A percentile compares a stretch with the other conserved stretches of the same genome.
phyloP scores from a whole-genome alignment of 2,329 filamentous ascomycete species.

The Pseudocercospora cruenta region DNA sequence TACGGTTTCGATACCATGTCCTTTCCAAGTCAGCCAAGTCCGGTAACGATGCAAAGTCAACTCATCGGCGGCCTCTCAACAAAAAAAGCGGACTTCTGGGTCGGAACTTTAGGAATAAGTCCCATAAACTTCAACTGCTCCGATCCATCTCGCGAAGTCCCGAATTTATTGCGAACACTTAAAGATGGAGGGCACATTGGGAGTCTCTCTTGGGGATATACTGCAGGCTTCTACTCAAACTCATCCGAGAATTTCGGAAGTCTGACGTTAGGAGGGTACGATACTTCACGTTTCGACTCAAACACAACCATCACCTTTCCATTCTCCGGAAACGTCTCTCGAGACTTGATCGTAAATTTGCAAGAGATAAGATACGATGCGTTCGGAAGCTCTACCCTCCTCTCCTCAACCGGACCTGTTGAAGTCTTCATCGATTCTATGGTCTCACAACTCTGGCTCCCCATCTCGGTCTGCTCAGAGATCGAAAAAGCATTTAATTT shows the following conservation, averaged over 20 bases:
- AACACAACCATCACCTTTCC: slow-evolving; percentile 34
- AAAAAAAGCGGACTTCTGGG: slow-evolving; percentile 39
- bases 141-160: slow-evolving; percentile 38
- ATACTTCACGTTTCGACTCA: slow-evolving; percentile 37
- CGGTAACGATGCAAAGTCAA: slow-evolving; percentile 15
- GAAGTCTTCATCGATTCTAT: slow-evolving; percentile 41
- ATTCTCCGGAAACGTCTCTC: slow-evolving; percentile 30
- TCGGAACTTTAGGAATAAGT: slow-evolving; percentile 45
- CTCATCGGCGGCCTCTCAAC: slow-evolving; percentile 31
- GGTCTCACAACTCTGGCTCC: slow-evolving; percentile 47
- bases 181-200: slow-evolving; percentile 39
- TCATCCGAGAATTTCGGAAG: slow-evolving; percentile 22
- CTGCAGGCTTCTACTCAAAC: slow-evolving; percentile 42
- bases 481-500: slow-evolving; percentile 46
- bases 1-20: slow-evolving; percentile 14
- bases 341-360: slow-evolving; percentile 29
- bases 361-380: slow-evolving; percentile 19
- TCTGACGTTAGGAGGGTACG: slow-evolving; percentile 46
- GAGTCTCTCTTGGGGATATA: slow-evolving; percentile 46
- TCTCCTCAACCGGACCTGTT: no score
- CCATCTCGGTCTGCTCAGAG: no score
- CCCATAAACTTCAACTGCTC: slow-evolving; percentile 45
- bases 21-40: slow-evolving; percentile 22
- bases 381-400: background rate
- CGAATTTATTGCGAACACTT: slow-evolving; percentile 39